phyloP scores from a whole-genome alignment of 768 basidiomycete genomes.

The Boletellus ananas region DNA sequence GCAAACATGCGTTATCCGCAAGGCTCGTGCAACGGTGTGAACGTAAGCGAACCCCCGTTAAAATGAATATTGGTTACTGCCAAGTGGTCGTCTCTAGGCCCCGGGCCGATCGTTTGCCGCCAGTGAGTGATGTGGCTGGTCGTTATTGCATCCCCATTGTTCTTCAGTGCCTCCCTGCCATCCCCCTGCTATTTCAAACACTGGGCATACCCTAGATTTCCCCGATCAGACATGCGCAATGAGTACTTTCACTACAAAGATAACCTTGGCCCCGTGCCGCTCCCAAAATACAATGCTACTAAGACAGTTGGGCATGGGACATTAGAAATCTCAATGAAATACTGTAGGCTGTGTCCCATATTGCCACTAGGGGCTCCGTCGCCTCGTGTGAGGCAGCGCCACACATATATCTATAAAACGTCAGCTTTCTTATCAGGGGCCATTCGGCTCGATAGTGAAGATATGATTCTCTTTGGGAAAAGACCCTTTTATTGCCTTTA shows the following conservation, averaged over 20 bases:
- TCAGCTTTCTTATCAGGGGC: too few relatives aligned
- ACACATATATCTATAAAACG: neutral
- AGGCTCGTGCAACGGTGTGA: constrained; percentile 3
- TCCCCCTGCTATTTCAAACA: neutral
- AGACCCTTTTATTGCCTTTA: too few relatives aligned
- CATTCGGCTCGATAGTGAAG: too few relatives aligned
- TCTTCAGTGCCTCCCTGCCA: neutral
- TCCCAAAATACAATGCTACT: constrained; percentile 2
- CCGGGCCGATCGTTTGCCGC: constrained; percentile 9
- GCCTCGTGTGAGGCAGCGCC: neutral
- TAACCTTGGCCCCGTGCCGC: too few relatives aligned
- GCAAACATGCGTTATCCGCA: constrained; percentile 14
- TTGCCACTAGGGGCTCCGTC: neutral
- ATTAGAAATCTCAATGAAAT: neutral
- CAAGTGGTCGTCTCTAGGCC: neutral
- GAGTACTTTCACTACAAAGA: neutral
- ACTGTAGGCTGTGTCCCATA: constrained; percentile 1
- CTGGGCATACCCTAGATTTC: neutral
- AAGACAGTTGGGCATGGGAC: constrained; percentile 4
- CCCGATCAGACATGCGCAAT: neutral
- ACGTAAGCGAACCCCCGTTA: neutral
- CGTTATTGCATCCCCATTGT: neutral
- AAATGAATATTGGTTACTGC: neutral
- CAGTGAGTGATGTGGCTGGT: neutral
- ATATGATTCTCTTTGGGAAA: too few relatives aligned